Evolutionary conservation across 139 green algal species (phyloP), one percentile per base, ranked within the genome.

Genomic region (Axilococcus clingmanii): DNA sequence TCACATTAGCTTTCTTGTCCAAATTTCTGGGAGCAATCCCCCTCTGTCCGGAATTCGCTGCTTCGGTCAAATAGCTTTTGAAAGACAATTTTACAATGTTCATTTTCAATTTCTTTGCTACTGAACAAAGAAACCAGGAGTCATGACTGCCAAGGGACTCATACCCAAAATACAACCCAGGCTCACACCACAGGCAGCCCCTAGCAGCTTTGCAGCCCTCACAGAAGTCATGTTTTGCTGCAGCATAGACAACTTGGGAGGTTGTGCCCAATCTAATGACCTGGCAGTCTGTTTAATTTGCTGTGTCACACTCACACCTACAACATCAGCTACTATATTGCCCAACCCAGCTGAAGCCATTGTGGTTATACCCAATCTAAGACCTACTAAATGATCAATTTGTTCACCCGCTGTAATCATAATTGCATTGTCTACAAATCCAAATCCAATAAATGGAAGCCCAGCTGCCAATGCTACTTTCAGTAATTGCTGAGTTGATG

Each of bases 371-470:
- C 69, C 72, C 17, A 80, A 24, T 23, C 41, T 40, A 3, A 31
- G 54, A 22, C 72, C 72, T 16, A 78, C 65, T 29, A 57, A 40
- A 1, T 42, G 7, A 32, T 90, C 81, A 28, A 90, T 87, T 46
- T 76, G 59, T 40, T 85, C 77, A 19, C 81, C 81, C 19, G 77
- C 77, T 22, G 71, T 43, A 30, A 90, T 69, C 80, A 83, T 76
- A 43, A 74, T 28, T n/a, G 38, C 45, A 51, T 75, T 70, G 40
- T 72, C 59, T 23, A 57, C 43, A 31, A 78, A 67, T 12, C 59
- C 69, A 47, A 75, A 69, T 11, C 59, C 75, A 3, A 83, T 46
- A 50, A 83, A 83, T 4, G 78, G 77, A 9, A 83, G n/a, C 4
- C 59, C 72, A 5, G 48, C 44, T 5, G 75, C 68, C 1, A 78